Evolutionary conservation across 2,329 filamentous ascomycete genomes (phyloP), one percentile per base, ranked within the genome.

Genomic region (Xylariomycetidae sp.): DNA sequence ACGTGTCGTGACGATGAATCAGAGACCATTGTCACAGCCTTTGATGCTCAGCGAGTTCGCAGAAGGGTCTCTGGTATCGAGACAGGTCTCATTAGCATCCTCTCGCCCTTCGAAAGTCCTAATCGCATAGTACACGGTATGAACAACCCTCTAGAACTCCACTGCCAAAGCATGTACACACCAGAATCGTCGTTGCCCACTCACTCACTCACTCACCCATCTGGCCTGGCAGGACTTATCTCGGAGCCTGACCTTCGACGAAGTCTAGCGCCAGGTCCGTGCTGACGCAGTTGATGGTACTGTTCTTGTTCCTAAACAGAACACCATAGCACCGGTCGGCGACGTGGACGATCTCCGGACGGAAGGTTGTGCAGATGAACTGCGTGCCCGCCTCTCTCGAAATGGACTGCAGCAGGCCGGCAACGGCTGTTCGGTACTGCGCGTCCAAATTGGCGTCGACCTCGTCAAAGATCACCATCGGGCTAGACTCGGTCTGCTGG

Each of bases 391-490:
- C 73, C 46, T 79, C 76, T 39, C 72, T 66, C 10, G 81, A 86
- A 43, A 87, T 88, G 34, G 79, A 81, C 53, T 90, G 72, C 15
- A 98, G 72, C 66, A 96, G 85, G 36, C 85, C 76, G 3, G 92
- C 92, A 9, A 98, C 92, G 1, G 92, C 90, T 1, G 92, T 95
- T 40, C 92, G 84, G 67, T 98, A 98, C 62, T 98, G 92, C 1
- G 92, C 89, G 58, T 98, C 92, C 16, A 98, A 75, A 57, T 98
- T 98, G 59, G 92, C 92, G 56, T 98, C 92, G 44, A 98, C 95
- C 63, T 98, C 92, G 59, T 98, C 92, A 50, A 98, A 98, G 52
- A 98, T 89, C 58, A 98, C 95, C 72, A 98, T 96, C 1, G 92
- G 92, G 27, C 90, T 93, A 8, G 90, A 92, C 58, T 98, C 92